Base-by-base conservation (phyloP, 768 basidiomycete genomes). In the Pleurotus djamor region DNA sequence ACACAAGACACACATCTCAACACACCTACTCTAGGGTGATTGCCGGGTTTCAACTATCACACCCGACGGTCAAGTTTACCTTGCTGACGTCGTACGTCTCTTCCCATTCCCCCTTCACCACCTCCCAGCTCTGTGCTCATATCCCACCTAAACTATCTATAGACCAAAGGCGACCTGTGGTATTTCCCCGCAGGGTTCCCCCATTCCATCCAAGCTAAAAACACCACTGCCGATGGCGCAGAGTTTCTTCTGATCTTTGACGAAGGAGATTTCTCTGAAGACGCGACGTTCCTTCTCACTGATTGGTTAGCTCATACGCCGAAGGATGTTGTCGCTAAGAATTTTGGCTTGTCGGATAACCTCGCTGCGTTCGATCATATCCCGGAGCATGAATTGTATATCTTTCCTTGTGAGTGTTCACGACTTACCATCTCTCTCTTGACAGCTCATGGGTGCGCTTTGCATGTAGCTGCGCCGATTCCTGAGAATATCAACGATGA, bases 231-330 rank as follows among this genome's bases (percentile, higher is more conserved):
- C 50, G 76, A 76, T 8, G 83, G 83, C 36, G 73, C 80, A 1
- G 83, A 85, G 64, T 84, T 84, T 64, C 72, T 87, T 16, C 73
- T 87, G 14, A 71, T 79, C 16, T 76, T 77, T 52, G 77, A 79
- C 59, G 64, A 66, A 2, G 74, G 75, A 0, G 59, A 67, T 9
- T 87, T 87, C 63, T 79, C 76, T 32, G 86, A 86, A 68, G 85
- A 86, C 50, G 67, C 75, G 3, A 87, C 86, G 1, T 87, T 87
- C 66, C 72, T 82, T 17, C 71, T 86, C n/a, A 82, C 86, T 59
- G 87, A 89, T 64, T 89, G 88, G 86, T 73, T 88, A 17, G 76
- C 87, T 2, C 88, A 89, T 63, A 75, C 83, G 13, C 84, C 85
- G n/a, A 77, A 72, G 44, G 68, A 68, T 17, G 82, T 85, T 0